Conservation (phyloP, 352 stramenopile genomes). For the Pythium plurisporium region DNA sequence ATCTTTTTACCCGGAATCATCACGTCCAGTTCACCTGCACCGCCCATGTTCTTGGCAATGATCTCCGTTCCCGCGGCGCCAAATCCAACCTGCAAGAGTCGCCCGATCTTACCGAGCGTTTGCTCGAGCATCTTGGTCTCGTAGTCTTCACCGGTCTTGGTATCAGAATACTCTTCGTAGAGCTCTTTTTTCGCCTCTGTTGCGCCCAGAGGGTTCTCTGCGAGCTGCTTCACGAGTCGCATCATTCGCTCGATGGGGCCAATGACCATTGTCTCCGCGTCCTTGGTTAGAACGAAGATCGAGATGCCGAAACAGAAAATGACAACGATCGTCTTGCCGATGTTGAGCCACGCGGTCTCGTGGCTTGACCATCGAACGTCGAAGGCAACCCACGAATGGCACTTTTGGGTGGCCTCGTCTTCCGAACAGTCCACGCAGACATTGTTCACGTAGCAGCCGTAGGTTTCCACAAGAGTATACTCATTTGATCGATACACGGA, state of each 20-base stretch:
- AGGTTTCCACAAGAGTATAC: slow-evolving; percentile 54
- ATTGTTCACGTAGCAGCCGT: slow-evolving; percentile 66
- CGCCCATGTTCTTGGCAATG: slow-evolving; percentile 97
- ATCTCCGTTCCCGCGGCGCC: slow-evolving; percentile 96
- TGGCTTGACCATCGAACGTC: slow-evolving; percentile 54
- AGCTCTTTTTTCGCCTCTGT: slow-evolving; percentile 66
- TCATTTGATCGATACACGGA: slow-evolving; percentile 51
- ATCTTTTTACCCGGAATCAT: slow-evolving; percentile 98
- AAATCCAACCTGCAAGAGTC: slow-evolving; percentile 95
- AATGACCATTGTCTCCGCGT: slow-evolving; percentile 95
- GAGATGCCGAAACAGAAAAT: slow-evolving; percentile 90
- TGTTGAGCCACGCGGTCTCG: slow-evolving; percentile 53
- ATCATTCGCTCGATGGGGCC: slow-evolving; percentile 97
- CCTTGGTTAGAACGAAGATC: slow-evolving; percentile 90
- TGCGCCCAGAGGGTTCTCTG: slow-evolving; percentile 62
- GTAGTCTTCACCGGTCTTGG: slow-evolving; percentile 81
- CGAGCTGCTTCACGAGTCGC: slow-evolving; percentile 64
- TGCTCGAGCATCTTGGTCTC: slow-evolving; percentile 96
- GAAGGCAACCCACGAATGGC: slow-evolving; percentile 70
- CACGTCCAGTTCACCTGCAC: slow-evolving; percentile 91
- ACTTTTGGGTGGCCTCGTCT: slow-evolving; percentile 32
- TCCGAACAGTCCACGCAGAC: slow-evolving; percentile 48
- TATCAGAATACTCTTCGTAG: slow-evolving; percentile 59
- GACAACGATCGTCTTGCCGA: slow-evolving; percentile 85
- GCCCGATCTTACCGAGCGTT: slow-evolving; percentile 93